Evolutionary conservation across 805 yeast genomes (phyloP).

Genomic region (Candida palmyrensis): DNA sequence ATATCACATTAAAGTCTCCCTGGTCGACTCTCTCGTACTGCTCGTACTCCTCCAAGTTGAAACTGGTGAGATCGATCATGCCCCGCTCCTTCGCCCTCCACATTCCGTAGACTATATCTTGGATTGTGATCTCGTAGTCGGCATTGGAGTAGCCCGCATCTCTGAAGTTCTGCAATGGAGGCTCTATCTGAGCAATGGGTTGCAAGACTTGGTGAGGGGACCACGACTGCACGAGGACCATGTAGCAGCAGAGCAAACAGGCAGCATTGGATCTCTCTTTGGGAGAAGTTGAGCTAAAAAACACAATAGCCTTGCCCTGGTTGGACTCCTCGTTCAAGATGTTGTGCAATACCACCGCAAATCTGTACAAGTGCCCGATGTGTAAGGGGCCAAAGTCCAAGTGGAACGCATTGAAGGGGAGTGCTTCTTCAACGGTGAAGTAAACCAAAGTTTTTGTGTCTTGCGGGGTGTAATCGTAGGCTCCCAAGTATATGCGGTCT

Average conservation of each 20-base stretch:
- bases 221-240: conserved; percentile 95
- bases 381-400: conserved; percentile 96
- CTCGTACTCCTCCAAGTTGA: conserved; percentile 91
- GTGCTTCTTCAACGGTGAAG: conserved; percentile 88
- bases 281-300: conserved; percentile 79
- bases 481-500: conserved; percentile 82
- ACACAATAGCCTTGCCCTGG: conserved; percentile 83
- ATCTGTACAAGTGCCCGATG: conserved; percentile 87
- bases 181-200: conserved; percentile 86
- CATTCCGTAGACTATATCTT: conserved; percentile 91
- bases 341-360: conserved; percentile 92
- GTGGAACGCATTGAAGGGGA: conserved; percentile 93
- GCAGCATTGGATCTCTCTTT: conserved; percentile 90
- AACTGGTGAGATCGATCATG: conserved; percentile 77
- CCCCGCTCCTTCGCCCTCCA: conserved; percentile 97
- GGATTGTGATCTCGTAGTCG: conserved; percentile 89
- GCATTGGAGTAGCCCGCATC: conserved; percentile 98
- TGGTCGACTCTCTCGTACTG: conserved; percentile 93
- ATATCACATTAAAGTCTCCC: conserved; percentile 89
- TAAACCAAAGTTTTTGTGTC: conserved; percentile 73
- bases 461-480: conserved; percentile 73
- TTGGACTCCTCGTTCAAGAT: conserved; percentile 81
- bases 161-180: conserved; percentile 91
- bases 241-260: conserved; percentile 87
- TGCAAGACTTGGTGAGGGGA: conserved; percentile 97